A percentile compares a stretch with the other conserved stretches of the same genome.
Conservation (phyloP, 2,329 filamentous ascomycete species). For the Penicillium carneum region DNA sequence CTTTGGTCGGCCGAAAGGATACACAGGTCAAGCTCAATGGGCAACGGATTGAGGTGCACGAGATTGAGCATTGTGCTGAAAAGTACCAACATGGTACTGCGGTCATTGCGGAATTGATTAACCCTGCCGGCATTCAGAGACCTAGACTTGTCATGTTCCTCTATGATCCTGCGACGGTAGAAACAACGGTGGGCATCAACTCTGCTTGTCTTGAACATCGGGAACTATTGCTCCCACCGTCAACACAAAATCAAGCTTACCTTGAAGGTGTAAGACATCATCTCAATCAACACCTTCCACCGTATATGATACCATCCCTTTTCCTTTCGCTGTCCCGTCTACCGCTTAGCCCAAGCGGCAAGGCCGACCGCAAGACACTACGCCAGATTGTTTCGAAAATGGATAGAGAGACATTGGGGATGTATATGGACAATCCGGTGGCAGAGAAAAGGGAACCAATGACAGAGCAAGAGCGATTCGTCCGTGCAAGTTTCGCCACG, state of each 20-base stretch:
- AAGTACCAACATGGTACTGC: not conserved
- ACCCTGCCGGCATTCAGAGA: not conserved
- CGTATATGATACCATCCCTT: conserved; percentile 2
- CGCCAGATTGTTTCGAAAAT: not conserved
- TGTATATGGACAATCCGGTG: conserved; percentile 9
- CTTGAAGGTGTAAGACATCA: not conserved
- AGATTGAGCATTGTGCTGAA: conserved; percentile 40
- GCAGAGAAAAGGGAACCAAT: conserved; percentile 3
- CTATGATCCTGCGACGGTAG: conserved; percentile 2
- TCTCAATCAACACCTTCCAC: conserved; percentile 4
- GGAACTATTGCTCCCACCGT: not conserved
- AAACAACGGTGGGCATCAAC: not conserved
- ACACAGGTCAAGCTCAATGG: conserved; percentile 47
- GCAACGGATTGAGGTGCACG: conserved; percentile 46
- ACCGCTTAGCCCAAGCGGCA: conserved; percentile 7
- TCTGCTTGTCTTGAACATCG: not conserved
- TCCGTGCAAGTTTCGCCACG: conserved; percentile 11
- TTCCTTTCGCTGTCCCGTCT: not conserved
- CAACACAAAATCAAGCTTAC: not conserved
- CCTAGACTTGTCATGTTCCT: not conserved
- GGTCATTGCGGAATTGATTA: not conserved
- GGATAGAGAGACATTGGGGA: not conserved
- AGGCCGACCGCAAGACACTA: conserved; percentile 8
- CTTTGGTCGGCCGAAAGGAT: conserved; percentile 45
- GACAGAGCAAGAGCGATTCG: conserved; percentile 2